Percentiles rank a stretch among this genome's conserved stretches.
These are phyloP conservation scores for Cladophialophora carrionii DNA, from an alignment of 2,329 filamentous ascomycete genomes.

Conservation along the genomic window DNA sequence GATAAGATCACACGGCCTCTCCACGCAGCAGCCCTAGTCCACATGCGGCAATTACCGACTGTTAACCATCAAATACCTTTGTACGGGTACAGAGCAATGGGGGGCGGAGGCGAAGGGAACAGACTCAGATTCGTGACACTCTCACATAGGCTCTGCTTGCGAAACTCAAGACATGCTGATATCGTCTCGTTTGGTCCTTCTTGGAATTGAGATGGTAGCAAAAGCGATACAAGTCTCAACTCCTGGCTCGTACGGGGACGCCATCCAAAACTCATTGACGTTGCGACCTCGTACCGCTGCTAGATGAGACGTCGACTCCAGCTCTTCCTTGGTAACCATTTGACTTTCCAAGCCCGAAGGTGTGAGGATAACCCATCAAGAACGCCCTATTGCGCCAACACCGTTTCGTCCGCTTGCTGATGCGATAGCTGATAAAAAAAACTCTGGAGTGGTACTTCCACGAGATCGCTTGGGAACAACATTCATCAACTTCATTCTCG, in stretches of 20 bases:
- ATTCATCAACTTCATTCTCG: neutral
- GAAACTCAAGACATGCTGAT: neutral
- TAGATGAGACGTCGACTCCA: neutral
- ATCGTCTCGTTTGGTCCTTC: neutral
- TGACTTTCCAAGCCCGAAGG: neutral
- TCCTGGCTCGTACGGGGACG: neutral
- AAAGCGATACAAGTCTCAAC: neutral
- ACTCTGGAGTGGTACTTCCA: neutral
- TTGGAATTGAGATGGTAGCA: neutral
- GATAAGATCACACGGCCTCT: constrained; percentile 5
- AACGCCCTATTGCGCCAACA: neutral
- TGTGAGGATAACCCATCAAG: neutral
- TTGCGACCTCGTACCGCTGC: neutral
- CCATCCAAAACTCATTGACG: neutral
- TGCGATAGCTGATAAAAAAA: neutral
- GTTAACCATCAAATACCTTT: neutral
- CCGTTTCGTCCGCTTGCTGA: constrained; percentile 3
- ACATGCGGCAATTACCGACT: neutral
- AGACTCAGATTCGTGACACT: neutral
- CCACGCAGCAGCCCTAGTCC: neutral
- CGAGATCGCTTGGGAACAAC: neutral
- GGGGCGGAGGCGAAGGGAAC: neutral
- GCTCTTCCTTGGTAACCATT: neutral
- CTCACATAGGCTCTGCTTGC: neutral
- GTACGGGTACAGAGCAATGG: neutral